A percentile compares a stretch with the other conserved stretches of the same genome.
Evolutionary conservation across 2,329 filamentous ascomycete species (phyloP).

Genomic region (Colletotrichum melonis): DNA sequence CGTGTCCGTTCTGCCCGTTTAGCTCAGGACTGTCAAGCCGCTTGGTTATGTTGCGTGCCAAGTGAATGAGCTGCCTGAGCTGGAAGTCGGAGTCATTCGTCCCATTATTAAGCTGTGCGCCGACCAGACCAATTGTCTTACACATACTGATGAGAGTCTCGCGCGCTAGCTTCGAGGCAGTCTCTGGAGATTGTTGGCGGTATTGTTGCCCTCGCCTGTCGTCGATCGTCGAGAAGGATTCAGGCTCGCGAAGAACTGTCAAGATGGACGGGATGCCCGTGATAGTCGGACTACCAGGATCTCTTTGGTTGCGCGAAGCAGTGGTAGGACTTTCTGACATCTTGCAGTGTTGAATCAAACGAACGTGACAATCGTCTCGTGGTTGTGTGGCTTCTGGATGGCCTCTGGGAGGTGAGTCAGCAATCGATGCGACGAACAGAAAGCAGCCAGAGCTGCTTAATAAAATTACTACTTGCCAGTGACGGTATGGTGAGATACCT

Average conservation of each 20-base stretch:
- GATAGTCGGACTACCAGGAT: conserved; percentile 23
- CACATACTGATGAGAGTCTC: conserved; percentile 34
- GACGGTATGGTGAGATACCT: background rate
- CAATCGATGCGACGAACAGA: background rate
- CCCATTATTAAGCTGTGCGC: conserved; percentile 31
- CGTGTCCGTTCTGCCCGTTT: conserved; percentile 28
- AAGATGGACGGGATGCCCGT: conserved; percentile 32
- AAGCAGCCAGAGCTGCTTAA: background rate
- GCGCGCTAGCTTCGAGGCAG: conserved; percentile 27
- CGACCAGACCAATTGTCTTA: conserved; percentile 28
- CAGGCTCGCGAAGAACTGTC: conserved; percentile 29
- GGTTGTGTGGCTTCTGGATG: background rate
- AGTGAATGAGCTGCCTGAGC: conserved; percentile 31
- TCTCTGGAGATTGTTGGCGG: conserved; percentile 28
- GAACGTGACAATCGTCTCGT: background rate
- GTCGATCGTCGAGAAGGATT: conserved; percentile 21
- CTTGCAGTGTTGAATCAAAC: background rate
- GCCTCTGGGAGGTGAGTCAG: background rate
- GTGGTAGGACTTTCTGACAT: conserved; percentile 31
- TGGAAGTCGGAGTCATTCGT: conserved; percentile 34
- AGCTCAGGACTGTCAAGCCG: conserved; percentile 22
- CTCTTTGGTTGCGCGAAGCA: conserved; percentile 1
- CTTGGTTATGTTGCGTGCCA: conserved; percentile 31
- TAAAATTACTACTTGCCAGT: background rate
- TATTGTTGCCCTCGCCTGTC: conserved; percentile 19